Base-by-base conservation (phyloP, 805 yeast species). In the Ogataea nakhonphanomensis region DNA sequence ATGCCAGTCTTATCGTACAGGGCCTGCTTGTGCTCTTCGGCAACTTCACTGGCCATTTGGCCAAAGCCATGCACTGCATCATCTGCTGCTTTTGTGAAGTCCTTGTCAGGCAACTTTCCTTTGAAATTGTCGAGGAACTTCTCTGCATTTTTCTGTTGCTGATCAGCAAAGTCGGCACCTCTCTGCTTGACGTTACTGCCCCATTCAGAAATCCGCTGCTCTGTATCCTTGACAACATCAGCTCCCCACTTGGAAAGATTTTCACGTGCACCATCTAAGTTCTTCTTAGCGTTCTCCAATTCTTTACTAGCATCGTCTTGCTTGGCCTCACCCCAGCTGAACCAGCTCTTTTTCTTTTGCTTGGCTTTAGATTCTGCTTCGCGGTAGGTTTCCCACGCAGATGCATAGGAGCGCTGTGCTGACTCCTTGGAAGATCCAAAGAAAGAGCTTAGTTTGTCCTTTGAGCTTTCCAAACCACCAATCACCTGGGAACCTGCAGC, bases 31-130 rank as follows among this genome's bases (percentile, higher is more conserved):
- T 70, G 70, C 17, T 73, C 78, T 11, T 58, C 54, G 1, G 78
- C 69, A 43, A 69, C 62, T 25, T 58, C 64, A 9, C 65, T 56
- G 5, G 76, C 77, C 33, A 59, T 53, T 34, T 67, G 70, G 13
- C 76, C 75, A 73, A 74, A 71, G 3, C 76, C 76, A 38, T 65
- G 59, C 8, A 69, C 56, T 0, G 71, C 60, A 21, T 54, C 55
- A 20, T 60, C 59, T 1, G 74, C 60, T 4, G 49, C 48, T 29
- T 57, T 51, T 10, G 70, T 70, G 20, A 70, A 43, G 8, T 55
- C 55, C 12, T 45, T 55, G 15, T 67, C 71, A 6, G 45, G 21
- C 9, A 50, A 35, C 9, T 43, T 41, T 33, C 23, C 30, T 20
- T 51, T 48, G 29, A 54, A 50, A 5, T 51, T 46, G 10, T 47